phyloP scores from a whole-genome alignment of 2,329 filamentous ascomycete species.

The Epicoccum nigrum region DNA sequence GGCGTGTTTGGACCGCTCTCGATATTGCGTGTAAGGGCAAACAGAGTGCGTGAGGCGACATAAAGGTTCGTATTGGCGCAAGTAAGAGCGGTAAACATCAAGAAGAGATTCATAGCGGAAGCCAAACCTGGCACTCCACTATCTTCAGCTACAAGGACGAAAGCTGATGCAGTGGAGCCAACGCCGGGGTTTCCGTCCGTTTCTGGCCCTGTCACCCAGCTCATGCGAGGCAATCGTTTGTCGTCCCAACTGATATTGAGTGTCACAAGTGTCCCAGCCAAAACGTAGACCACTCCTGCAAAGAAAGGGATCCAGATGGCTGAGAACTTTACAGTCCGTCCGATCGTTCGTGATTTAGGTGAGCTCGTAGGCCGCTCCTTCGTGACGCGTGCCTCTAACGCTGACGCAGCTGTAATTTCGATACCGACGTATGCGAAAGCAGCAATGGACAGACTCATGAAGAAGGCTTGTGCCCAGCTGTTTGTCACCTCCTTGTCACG shows the following conservation, averaged over 20 bases:
- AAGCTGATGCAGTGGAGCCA: conserved; percentile 25
- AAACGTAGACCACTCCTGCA: conserved; percentile 8
- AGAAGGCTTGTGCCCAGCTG: conserved; percentile 14
- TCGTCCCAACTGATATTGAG: conserved; percentile 17
- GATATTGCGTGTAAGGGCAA: conserved; percentile 40
- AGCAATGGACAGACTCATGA: conserved; percentile 28
- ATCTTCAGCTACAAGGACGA: conserved; percentile 32
- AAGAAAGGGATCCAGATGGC: conserved; percentile 16
- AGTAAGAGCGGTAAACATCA: conserved; percentile 42
- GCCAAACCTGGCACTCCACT: conserved; percentile 23
- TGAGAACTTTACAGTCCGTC: conserved; percentile 15
- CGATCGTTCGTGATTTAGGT: neutral
- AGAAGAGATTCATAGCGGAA: conserved; percentile 41
- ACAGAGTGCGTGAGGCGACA: conserved; percentile 44
- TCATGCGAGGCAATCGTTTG: conserved; percentile 8
- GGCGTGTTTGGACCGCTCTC: conserved; percentile 1
- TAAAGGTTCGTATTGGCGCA: conserved; percentile 47
- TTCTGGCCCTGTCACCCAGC: conserved; percentile 4
- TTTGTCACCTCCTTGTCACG: conserved; percentile 7
- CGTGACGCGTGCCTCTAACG: conserved; percentile 36
- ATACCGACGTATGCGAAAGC: conserved; percentile 45
- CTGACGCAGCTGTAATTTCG: conserved; percentile 42
- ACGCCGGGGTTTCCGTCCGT: neutral
- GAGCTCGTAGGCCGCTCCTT: neutral
- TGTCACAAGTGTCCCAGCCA: conserved; percentile 14